Evolutionary conservation across 257 asterid genomes (phyloP).

Genomic region (Lantana camara): DNA sequence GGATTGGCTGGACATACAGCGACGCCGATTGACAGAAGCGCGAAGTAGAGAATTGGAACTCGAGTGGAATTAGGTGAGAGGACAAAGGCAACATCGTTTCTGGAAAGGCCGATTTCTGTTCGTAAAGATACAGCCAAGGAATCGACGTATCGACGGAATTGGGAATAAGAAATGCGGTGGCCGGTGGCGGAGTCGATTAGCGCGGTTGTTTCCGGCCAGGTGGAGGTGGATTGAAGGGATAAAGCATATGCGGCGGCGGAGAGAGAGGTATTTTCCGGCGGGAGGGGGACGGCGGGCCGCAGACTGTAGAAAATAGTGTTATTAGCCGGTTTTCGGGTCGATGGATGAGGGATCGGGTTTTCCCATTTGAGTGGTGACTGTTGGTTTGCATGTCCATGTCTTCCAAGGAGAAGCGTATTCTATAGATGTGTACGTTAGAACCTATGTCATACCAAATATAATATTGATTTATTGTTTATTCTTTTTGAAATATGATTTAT

Average conservation of each 20-base stretch:
- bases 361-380: background rate
- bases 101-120: constrained; percentile 27
- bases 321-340: constrained; percentile 41
- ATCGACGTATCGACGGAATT: constrained; percentile 27
- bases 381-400: too few species aligned
- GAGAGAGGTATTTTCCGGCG: constrained; percentile 44
- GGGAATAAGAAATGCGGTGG: constrained; percentile 34
- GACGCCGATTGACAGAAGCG: constrained; percentile 52
- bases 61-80: constrained; percentile 43
- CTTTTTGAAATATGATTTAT: too few species aligned
- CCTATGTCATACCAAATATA: too few species aligned
- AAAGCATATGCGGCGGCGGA: constrained; percentile 47
- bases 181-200: constrained; percentile 44
- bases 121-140: constrained; percentile 39
- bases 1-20: constrained; percentile 47
- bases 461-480: too few species aligned
- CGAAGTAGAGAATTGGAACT: constrained; percentile 46
- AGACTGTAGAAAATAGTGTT: constrained; percentile 47
- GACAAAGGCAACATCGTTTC: constrained; percentile 41
- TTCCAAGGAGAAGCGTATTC: too few species aligned
- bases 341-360: constrained; percentile 15
- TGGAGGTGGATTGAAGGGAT: constrained; percentile 37
- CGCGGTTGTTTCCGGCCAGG: constrained; percentile 32
- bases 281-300: constrained; percentile 44
- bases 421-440: too few species aligned